phyloP scores from a whole-genome alignment of 768 basidiomycete species.

The Phaffia australis region DNA sequence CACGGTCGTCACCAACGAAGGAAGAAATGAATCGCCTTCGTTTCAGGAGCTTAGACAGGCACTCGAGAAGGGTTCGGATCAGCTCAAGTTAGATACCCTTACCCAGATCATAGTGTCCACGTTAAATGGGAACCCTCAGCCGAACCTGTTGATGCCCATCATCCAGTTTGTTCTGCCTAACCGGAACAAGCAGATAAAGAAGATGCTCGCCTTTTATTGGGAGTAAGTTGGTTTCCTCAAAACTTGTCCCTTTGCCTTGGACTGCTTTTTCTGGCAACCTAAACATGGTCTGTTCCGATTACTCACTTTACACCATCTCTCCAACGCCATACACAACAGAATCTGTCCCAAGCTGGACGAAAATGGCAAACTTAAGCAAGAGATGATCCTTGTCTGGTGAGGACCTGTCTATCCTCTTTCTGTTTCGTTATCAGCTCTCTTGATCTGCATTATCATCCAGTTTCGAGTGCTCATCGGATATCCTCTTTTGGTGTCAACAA shows the following conservation, averaged over 20 bases:
- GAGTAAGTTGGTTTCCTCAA: constrained; percentile 32
- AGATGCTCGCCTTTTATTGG: constrained; percentile 53
- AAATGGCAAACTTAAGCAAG: constrained; percentile 92
- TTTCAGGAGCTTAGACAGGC: constrained; percentile 66
- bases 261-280: neutral
- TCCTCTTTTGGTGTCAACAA: constrained; percentile 18
- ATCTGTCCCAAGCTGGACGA: constrained; percentile 95
- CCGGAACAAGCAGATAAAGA: constrained; percentile 92
- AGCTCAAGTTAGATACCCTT: constrained; percentile 92
- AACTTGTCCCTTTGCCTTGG: neutral
- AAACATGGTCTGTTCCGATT: too few relatives aligned
- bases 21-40: constrained; percentile 36
- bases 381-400: constrained; percentile 98
- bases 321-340: constrained; percentile 40
- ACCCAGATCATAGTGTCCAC: constrained; percentile 85
- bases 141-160: constrained; percentile 89
- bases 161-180: constrained; percentile 97
- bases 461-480: neutral
- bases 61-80: constrained; percentile 90
- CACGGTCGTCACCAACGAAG: constrained; percentile 22
- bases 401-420: constrained; percentile 36
- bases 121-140: constrained; percentile 87
- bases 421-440: neutral
- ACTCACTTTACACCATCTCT: neutral
- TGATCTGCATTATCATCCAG: too few relatives aligned